phyloP scores from a whole-genome alignment of 2,329 filamentous ascomycete species.

The Aspergillus ibericus region DNA sequence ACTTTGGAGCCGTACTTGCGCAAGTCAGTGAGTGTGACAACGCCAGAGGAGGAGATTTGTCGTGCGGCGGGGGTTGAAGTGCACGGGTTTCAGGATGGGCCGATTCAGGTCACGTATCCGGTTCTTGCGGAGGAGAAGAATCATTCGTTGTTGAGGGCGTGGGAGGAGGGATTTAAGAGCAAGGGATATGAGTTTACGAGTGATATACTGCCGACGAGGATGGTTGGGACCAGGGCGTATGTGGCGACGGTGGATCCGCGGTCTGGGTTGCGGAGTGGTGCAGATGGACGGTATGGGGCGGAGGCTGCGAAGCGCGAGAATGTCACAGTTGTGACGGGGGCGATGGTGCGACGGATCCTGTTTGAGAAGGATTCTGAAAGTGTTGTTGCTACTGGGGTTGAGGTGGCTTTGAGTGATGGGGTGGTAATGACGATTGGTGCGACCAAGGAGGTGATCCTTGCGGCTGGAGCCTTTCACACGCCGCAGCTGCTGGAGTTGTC shows the following conservation, averaged over 20 bases:
- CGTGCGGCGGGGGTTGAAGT: neutral
- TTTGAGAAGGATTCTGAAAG: neutral
- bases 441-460: slow-evolving; percentile 58
- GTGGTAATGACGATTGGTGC: slow-evolving; percentile 27
- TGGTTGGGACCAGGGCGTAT: neutral
- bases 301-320: neutral
- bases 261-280: neutral
- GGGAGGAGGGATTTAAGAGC: neutral
- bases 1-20: slow-evolving; percentile 13
- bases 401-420: neutral
- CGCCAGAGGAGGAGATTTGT: neutral
- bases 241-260: neutral
- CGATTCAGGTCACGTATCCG: neutral
- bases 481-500: slow-evolving; percentile 62
- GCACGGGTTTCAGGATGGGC: neutral
- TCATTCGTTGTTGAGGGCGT: neutral
- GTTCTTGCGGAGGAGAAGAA: neutral
- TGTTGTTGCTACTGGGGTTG: neutral
- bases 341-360: neutral
- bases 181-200: neutral
- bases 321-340: neutral
- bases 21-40: neutral
- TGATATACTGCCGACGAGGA: neutral
- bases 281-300: neutral
- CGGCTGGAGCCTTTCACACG: slow-evolving; percentile 58